Evolutionary conservation across 352 stramenopile species (phyloP).

Genomic region (Thalassiosira allenii): DNA sequence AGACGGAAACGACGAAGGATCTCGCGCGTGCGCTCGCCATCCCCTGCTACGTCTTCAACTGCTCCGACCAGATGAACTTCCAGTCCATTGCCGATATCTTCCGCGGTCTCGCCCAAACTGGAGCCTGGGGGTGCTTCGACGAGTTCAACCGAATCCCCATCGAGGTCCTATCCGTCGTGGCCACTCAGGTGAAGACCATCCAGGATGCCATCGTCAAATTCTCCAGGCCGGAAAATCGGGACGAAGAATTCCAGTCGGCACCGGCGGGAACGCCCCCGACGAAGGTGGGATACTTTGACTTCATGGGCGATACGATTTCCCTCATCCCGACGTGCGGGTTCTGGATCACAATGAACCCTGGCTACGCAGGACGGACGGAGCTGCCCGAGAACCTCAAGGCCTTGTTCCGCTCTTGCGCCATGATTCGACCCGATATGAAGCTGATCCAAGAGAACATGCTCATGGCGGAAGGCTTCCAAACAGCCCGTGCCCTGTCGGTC

Average conservation of each 20-base stretch:
- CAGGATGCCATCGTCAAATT: slow-evolving; percentile 92
- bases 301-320: slow-evolving; percentile 95
- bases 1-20: slow-evolving; percentile 95
- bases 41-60: slow-evolving; percentile 96
- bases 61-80: slow-evolving; percentile 96
- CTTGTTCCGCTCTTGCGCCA: slow-evolving; percentile 94
- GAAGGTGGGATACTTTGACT: slow-evolving; percentile 95
- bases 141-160: slow-evolving; percentile 97
- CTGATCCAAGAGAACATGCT: slow-evolving; percentile 98
- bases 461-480: slow-evolving; percentile 94
- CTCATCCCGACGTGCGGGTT: slow-evolving; percentile 95
- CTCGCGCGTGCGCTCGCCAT: slow-evolving; percentile 91
- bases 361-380: slow-evolving; percentile 94
- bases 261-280: slow-evolving; percentile 93
- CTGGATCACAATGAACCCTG: slow-evolving; percentile 98
- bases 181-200: slow-evolving; percentile 97
- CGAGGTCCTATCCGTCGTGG: slow-evolving; percentile 95
- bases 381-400: slow-evolving; percentile 97
- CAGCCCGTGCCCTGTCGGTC: slow-evolving; percentile 91
- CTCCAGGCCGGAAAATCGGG: slow-evolving; percentile 93
- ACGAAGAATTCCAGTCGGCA: slow-evolving; percentile 93
- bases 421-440: slow-evolving; percentile 95
- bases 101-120: slow-evolving; percentile 92
- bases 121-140: slow-evolving; percentile 96
- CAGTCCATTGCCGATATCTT: slow-evolving; percentile 97